Evolutionary conservation across 805 yeast species (phyloP).

Genomic region (Candida pini): DNA sequence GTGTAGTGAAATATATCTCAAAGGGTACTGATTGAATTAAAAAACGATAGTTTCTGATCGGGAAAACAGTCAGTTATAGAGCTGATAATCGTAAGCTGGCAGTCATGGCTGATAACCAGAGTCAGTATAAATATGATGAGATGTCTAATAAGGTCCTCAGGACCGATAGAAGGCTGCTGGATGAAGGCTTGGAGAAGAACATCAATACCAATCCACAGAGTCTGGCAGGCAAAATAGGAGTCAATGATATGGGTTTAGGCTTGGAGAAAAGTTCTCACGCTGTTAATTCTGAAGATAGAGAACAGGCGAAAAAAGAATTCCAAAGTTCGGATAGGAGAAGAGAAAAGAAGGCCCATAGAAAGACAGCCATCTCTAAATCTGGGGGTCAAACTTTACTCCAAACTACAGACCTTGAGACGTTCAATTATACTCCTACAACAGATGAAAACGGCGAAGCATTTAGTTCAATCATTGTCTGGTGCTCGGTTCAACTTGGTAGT

Average conservation of each 20-base stretch:
- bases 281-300: constrained; percentile 15
- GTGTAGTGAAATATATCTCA: no score
- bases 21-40: no score
- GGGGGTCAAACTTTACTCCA: constrained; percentile 27
- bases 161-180: constrained; percentile 49
- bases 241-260: constrained; percentile 58
- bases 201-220: constrained; percentile 68
- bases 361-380: constrained; percentile 5
- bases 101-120: constrained; percentile 5
- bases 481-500: constrained; percentile 46
- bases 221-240: constrained; percentile 60
- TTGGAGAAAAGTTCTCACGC: constrained; percentile 11
- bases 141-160: constrained; percentile 73
- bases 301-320: constrained; percentile 7
- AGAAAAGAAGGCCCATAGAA: constrained; percentile 6
- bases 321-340: constrained; percentile 6
- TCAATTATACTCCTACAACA: constrained; percentile 60
- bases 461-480: constrained; percentile 56
- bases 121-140: constrained; percentile 54
- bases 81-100: not conserved
- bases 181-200: constrained; percentile 33
- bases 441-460: constrained; percentile 45
- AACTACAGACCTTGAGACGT: constrained; percentile 36
- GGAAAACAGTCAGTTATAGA: no score
- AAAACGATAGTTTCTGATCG: no score